phyloP scores from a whole-genome alignment of 306 rosid species.

The Rosa lucieae region DNA sequence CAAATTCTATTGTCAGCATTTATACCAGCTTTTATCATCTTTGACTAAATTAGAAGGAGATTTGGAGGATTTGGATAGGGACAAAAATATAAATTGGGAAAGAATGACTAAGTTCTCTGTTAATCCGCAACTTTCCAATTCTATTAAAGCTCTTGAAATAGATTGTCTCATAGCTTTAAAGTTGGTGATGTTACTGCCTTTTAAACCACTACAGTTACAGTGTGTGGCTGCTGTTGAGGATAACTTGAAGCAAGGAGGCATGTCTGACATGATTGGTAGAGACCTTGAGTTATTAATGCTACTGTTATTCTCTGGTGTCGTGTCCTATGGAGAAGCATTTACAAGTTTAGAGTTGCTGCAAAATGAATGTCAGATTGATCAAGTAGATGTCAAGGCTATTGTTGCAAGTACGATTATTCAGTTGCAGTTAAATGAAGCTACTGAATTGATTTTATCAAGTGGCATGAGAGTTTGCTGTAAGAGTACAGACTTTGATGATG shows the following conservation, averaged over 20 bases:
- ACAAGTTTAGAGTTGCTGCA: too few species aligned
- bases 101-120: slow-evolving; percentile 86
- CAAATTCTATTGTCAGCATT: slow-evolving; percentile 27
- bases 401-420: too few species aligned
- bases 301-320: slow-evolving; percentile 62
- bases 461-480: slow-evolving; percentile 93
- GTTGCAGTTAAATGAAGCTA: slow-evolving; percentile 42
- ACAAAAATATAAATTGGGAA: slow-evolving; percentile 74
- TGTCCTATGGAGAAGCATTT: slow-evolving; percentile 13
- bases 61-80: slow-evolving; percentile 64
- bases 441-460: slow-evolving; percentile 81
- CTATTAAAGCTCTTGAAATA: slow-evolving; percentile 53
- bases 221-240: slow-evolving; percentile 67
- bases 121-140: slow-evolving; percentile 72
- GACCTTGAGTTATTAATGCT: slow-evolving; percentile 69
- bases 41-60: slow-evolving; percentile 77
- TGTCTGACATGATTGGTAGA: slow-evolving; percentile 39
- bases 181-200: slow-evolving; percentile 67
- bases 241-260: slow-evolving; percentile 56
- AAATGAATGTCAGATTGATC: too few species aligned
- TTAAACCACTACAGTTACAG: slow-evolving; percentile 49
- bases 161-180: slow-evolving; percentile 72
- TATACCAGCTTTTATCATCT: slow-evolving; percentile 27
- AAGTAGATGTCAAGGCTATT: too few species aligned
- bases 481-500: slow-evolving; percentile 85